A percentile compares a stretch with the other conserved stretches of the same genome.
Conservation (phyloP, 169 alveolate genomes). For the Eimeria acervulina region DNA sequence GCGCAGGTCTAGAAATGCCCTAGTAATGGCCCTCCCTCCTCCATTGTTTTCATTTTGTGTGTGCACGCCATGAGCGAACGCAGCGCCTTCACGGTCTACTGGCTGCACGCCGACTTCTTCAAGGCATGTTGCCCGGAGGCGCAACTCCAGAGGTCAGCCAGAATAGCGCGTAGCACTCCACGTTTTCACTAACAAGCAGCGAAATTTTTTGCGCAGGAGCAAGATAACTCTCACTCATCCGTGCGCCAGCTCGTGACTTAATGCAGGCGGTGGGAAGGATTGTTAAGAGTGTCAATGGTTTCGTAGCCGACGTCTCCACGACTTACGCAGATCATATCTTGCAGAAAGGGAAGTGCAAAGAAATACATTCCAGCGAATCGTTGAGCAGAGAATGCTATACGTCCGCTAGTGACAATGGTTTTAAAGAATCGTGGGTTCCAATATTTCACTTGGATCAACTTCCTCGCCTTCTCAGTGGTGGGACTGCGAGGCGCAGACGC, state of each 20-base stretch:
- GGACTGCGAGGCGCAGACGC: constrained; percentile 57
- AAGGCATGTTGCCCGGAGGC: constrained; percentile 20
- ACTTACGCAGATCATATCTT: constrained; percentile 51
- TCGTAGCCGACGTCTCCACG: constrained; percentile 69
- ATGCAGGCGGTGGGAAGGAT: constrained; percentile 70
- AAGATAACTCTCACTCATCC: not conserved
- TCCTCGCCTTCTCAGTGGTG: constrained; percentile 66
- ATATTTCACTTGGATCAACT: constrained; percentile 62
- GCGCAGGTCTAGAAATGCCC: not conserved
- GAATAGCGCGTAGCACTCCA: not conserved
- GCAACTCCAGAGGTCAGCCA: constrained; percentile 66
- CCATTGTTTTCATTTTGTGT: not conserved
- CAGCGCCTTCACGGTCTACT: constrained; percentile 57
- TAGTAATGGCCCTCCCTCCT: not conserved
- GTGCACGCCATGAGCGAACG: not conserved
- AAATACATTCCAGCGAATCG: not conserved
- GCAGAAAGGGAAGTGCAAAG: not conserved
- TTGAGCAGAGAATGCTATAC: not conserved
- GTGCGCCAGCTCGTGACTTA: not conserved
- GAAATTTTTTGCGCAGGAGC: not conserved
- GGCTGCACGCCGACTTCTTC: constrained; percentile 74
- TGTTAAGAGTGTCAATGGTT: constrained; percentile 65
- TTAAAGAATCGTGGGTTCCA: constrained; percentile 58
- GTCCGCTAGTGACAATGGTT: not conserved
- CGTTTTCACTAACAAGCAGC: not conserved